Conservation (phyloP, 2,329 filamentous ascomycete genomes). For the Hymenotorrendiella dingleyae region DNA sequence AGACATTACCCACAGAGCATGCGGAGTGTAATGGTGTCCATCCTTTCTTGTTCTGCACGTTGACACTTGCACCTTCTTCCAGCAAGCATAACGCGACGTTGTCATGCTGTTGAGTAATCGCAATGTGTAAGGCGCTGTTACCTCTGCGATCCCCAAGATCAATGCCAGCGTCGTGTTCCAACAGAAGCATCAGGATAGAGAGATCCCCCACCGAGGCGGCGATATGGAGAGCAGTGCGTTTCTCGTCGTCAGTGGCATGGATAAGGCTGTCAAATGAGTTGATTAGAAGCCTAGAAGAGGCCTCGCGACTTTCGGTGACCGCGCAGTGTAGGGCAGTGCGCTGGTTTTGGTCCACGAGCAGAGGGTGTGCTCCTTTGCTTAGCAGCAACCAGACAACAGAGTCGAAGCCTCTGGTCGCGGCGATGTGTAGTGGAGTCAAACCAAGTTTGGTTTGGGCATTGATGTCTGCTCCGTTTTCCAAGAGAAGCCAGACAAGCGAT, state of each 20-base stretch:
- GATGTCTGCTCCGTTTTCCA: slow-evolving; percentile 5
- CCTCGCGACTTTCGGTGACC: not conserved
- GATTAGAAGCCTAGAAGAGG: slow-evolving; percentile 1
- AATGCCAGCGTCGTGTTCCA: not conserved
- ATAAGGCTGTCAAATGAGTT: not conserved
- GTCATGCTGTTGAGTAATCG: too few species aligned
- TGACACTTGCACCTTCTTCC: too few species aligned
- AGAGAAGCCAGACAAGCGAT: too few species aligned
- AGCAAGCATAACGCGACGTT: too few species aligned
- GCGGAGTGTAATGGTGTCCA: too few species aligned
- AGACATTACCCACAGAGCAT: too few species aligned
- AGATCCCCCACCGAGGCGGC: slow-evolving; percentile 6
- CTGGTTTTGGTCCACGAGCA: not conserved
- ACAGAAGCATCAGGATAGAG: not conserved
- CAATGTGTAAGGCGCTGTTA: not conserved
- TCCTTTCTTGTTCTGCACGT: too few species aligned
- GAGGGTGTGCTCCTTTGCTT: slow-evolving; percentile 3
- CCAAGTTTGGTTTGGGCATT: slow-evolving; percentile 3
- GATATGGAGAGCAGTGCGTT: slow-evolving; percentile 5
- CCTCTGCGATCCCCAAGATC: not conserved
- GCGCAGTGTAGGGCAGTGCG: slow-evolving; percentile 5
- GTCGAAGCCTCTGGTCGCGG: not conserved
- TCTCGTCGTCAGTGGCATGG: slow-evolving; percentile 2
- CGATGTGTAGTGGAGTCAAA: slow-evolving; percentile 5
- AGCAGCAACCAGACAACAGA: slow-evolving; percentile 4